Conservation (phyloP, 164 flowering plant species). For the Annona squamosa region DNA sequence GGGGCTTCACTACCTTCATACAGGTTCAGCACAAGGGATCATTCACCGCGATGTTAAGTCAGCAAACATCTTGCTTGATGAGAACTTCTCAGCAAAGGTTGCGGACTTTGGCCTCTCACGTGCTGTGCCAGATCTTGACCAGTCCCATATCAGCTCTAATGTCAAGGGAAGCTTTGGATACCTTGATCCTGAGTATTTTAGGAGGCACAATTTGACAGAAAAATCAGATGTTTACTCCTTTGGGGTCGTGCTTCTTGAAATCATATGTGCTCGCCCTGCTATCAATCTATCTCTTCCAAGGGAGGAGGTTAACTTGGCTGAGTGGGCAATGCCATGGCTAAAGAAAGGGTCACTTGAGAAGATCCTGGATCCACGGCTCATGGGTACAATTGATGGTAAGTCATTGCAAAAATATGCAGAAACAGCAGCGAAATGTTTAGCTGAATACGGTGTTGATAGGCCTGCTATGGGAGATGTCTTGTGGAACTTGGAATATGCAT, state of each 20-base stretch:
- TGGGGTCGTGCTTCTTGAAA: constrained; percentile 21
- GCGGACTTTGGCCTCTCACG: constrained; percentile 25
- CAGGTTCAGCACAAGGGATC: constrained; percentile 17
- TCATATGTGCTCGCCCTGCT: constrained; percentile 58
- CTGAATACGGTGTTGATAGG: constrained; percentile 72
- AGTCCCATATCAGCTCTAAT: constrained; percentile 20
- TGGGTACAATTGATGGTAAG: constrained; percentile 36
- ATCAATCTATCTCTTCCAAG: constrained; percentile 49
- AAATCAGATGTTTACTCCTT: constrained; percentile 20
- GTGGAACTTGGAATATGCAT: constrained; percentile 65
- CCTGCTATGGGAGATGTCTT: constrained; percentile 78
- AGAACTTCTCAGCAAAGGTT: constrained; percentile 21
- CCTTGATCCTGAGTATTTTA: constrained; percentile 21
- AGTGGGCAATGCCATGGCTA: constrained; percentile 65
- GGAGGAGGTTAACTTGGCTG: constrained; percentile 68
- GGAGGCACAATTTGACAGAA: constrained; percentile 16
- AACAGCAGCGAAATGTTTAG: constrained; percentile 68
- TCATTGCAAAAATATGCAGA: constrained; percentile 57
- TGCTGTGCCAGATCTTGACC: constrained; percentile 5
- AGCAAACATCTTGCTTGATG: constrained; percentile 21
- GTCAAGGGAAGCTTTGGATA: constrained; percentile 28
- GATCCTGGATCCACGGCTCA: constrained; percentile 51
- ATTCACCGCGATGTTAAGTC: constrained; percentile 27
- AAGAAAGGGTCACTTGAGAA: constrained; percentile 44
- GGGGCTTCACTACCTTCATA: constrained; percentile 26